Percentiles rank a stretch among this genome's conserved stretches.
Evolutionary conservation across 768 basidiomycete genomes (phyloP).

Genomic region (Lactifluus hygrophoroides): DNA sequence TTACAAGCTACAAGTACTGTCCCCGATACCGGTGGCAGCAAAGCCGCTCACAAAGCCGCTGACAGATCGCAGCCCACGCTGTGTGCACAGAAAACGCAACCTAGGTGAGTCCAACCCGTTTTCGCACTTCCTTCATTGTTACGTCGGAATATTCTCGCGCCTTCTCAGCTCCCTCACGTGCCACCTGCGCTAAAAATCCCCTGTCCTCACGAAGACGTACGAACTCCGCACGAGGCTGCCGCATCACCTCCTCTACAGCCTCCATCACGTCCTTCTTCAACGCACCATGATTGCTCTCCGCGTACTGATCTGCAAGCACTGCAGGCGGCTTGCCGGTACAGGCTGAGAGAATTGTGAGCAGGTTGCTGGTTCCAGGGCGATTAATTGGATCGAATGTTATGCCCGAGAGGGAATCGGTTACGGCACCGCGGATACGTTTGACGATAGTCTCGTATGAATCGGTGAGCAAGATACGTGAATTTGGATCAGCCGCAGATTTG

Average conservation of each 20-base stretch:
- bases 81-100: background rate
- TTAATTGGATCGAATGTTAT: slow-evolving; percentile 72
- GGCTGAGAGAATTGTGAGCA: slow-evolving; percentile 71
- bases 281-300: slow-evolving; percentile 47
- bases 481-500: slow-evolving; percentile 72
- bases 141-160: slow-evolving; percentile 52
- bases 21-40: too few species aligned
- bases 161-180: slow-evolving; percentile 49
- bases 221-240: slow-evolving; percentile 60
- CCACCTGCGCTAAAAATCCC: slow-evolving; percentile 53
- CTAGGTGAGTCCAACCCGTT: slow-evolving; percentile 47
- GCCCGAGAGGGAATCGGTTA: slow-evolving; percentile 72
- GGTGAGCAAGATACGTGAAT: slow-evolving; percentile 81
- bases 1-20: too few species aligned
- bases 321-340: slow-evolving; percentile 45
- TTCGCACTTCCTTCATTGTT: slow-evolving; percentile 64
- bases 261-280: slow-evolving; percentile 72
- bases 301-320: slow-evolving; percentile 43
- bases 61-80: background rate
- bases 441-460: slow-evolving; percentile 55
- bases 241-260: slow-evolving; percentile 60
- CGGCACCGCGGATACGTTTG: slow-evolving; percentile 67
- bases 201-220: slow-evolving; percentile 51
- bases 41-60: background rate
- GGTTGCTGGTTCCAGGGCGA: slow-evolving; percentile 80